Evolutionary conservation across 208 protist species (phyloP), one percentile per base, ranked within the genome.

Genomic region (Strigomonas culicis): DNA sequence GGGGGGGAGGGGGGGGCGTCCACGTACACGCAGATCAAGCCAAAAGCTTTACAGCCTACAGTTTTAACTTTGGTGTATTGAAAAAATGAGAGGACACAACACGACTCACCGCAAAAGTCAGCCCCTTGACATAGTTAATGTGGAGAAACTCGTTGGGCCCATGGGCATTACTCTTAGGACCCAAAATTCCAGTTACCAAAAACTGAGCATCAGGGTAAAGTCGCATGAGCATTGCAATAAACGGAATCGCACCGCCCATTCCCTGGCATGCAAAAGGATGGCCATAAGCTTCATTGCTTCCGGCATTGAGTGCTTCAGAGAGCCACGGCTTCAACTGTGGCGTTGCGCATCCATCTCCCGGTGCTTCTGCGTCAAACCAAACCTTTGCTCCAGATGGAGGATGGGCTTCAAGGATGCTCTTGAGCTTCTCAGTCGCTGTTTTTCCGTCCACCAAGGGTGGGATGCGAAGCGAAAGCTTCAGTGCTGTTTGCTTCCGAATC

Each of bases 121-220:
- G 1, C 39, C 91, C 88, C 74, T 97, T 98, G 8, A 70, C 78
- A 57, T 88, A 98, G 4, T 70, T 55, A 46, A 98, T 82, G 64
- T 98, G 75, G 8, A 98, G 68, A 66, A 97, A 98, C 74, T 98
- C 97, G 70, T 98, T 97, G 21, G 95, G 95, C 25, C 96, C 96
- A 67, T 98, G 97, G 19, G 93, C 92, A 68, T 97, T 97, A 64
- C 80, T 93, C 61, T 83, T 65, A 46, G 95, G 94, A 31, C 93
- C 95, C 1, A 98, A 73, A 0, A 98, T 66, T 59, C 97, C 97
- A 0, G 96, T 97, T 24, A 98, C 88, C 4, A 97, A 59, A 63
- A 98, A 98, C 80, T 98, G 90, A 24, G 96, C 92, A 22, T 83
- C 49, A n/a, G 94, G 94, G 82, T 93, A 98, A 41, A 62, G 77